Conservation (phyloP, 2,329 filamentous ascomycete species). For the Neoarthrinium moseri region DNA sequence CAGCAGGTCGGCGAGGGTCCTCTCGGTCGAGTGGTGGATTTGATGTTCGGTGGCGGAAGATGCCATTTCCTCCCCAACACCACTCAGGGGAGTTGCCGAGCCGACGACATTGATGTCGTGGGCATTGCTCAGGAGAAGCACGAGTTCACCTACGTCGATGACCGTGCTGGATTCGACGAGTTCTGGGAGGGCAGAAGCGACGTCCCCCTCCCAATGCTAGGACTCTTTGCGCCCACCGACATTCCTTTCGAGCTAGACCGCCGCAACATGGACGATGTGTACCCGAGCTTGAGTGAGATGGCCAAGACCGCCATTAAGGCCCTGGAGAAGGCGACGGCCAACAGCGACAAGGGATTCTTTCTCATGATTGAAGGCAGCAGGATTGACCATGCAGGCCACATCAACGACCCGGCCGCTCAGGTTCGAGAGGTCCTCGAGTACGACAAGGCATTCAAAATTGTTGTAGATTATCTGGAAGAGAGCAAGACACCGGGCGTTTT, state of each 20-base stretch:
- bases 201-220: constrained; percentile 77
- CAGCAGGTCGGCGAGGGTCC: constrained; percentile 90
- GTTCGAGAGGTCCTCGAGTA: constrained; percentile 94
- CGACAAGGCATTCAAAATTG: constrained; percentile 79
- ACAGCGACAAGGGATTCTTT: constrained; percentile 93
- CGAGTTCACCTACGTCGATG: constrained; percentile 77
- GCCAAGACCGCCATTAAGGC: constrained; percentile 76
- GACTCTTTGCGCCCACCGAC: constrained; percentile 78
- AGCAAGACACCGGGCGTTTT: constrained; percentile 75
- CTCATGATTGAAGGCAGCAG: constrained; percentile 97
- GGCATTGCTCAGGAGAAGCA: constrained; percentile 69
- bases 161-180: constrained; percentile 72
- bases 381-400: constrained; percentile 92
- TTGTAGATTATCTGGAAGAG: constrained; percentile 79
- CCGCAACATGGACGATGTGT: constrained; percentile 71
- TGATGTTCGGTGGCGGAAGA: constrained; percentile 89
- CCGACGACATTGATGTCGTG: constrained; percentile 74
- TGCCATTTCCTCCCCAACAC: constrained; percentile 91
- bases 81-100: constrained; percentile 77
- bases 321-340: constrained; percentile 75
- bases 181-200: constrained; percentile 63
- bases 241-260: constrained; percentile 95
- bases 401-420: constrained; percentile 80
- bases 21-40: constrained; percentile 81
- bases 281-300: constrained; percentile 92